Evolutionary conservation across 148 eudicot species (phyloP).

Genomic region (Vaccinium macrocarpon): DNA sequence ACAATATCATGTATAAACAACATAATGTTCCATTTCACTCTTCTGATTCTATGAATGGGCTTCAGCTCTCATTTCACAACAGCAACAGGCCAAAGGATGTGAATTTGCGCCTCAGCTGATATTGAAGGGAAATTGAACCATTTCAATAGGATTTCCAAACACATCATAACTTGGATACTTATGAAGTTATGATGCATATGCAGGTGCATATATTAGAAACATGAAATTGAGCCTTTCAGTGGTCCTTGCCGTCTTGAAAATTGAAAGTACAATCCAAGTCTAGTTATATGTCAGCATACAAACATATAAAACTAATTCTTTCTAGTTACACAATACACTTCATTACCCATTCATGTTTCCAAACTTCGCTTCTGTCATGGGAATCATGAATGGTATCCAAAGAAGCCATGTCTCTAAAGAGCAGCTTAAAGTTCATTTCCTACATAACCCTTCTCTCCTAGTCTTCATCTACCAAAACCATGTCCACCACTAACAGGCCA

Average conservation of each 20-base stretch:
- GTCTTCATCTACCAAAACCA: not conserved
- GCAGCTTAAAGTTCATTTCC: not conserved
- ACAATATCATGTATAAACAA: too few relatives aligned
- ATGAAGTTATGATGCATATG: not conserved
- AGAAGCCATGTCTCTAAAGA: slow-evolving; percentile 7
- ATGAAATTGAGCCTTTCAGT: not conserved
- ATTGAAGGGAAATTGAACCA: too few relatives aligned
- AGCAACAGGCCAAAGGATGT: not conserved
- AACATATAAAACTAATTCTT: not conserved
- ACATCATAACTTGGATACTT: slow-evolving; percentile 6
- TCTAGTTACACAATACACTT: not conserved
- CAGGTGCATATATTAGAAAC: not conserved
- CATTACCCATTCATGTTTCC: not conserved
- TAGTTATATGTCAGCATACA: not conserved
- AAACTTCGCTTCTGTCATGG: not conserved
- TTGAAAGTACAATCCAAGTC: not conserved
- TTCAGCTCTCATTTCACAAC: not conserved
- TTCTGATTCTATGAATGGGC: not conserved
- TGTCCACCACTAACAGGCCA: not conserved
- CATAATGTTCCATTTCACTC: not conserved
- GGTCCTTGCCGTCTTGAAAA: not conserved
- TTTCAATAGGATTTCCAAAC: slow-evolving; percentile 7
- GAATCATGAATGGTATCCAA: not conserved
- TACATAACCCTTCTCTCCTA: not conserved
- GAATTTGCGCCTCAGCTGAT: not conserved